Evolutionary conservation across 106 monocot species (phyloP).

Genomic region (Apostasia ramifera): DNA sequence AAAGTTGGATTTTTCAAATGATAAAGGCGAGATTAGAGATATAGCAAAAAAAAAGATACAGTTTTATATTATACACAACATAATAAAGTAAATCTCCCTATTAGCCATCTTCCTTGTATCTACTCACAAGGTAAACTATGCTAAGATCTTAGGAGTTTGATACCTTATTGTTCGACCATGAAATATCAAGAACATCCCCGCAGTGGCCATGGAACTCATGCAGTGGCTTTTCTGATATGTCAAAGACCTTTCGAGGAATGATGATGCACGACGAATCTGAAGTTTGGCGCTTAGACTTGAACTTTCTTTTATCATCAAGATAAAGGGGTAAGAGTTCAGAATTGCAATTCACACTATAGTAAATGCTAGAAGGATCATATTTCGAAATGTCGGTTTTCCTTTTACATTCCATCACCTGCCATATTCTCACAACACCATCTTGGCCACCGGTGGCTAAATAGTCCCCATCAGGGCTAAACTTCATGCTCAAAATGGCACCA

Average conservation of each 20-base stretch:
- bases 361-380: constrained; percentile 59
- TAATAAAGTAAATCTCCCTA: too few relatives aligned
- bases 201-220: constrained; percentile 76
- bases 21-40: background rate
- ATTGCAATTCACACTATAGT: constrained; percentile 34
- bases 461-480: constrained; percentile 72
- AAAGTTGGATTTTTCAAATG: background rate
- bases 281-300: constrained; percentile 18
- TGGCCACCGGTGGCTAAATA: constrained; percentile 86
- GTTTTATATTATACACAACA: too few relatives aligned
- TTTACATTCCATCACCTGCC: constrained; percentile 41
- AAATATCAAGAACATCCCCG: constrained; percentile 72
- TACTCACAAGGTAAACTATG: too few relatives aligned
- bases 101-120: too few relatives aligned
- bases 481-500: constrained; percentile 69
- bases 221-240: constrained; percentile 53
- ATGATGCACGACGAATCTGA: constrained; percentile 65
- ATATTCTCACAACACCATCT: constrained; percentile 76
- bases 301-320: constrained; percentile 28
- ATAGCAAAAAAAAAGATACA: background rate
- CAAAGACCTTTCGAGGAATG: constrained; percentile 48
- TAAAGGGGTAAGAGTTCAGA: constrained; percentile 25
- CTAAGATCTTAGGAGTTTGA: too few relatives aligned
- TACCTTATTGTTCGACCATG: constrained; percentile 81
- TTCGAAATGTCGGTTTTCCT: constrained; percentile 24